Evolutionary conservation across 176 grass and related monocot species (phyloP).

Genomic region (Pontederia crassipes): DNA sequence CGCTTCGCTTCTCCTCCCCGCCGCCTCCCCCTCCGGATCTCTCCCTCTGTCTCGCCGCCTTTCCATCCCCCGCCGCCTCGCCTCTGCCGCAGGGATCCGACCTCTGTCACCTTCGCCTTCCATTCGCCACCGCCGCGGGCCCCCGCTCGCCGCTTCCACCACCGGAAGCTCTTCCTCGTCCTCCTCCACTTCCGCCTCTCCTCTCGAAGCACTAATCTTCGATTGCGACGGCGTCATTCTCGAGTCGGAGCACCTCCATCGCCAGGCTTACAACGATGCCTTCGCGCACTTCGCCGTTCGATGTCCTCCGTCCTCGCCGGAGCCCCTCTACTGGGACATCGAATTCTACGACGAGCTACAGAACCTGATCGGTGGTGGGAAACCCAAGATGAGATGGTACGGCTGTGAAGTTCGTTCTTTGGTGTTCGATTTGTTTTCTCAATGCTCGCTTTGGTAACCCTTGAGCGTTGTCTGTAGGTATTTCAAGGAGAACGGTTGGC

Average conservation of each 20-base stretch:
- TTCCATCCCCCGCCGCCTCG: not conserved
- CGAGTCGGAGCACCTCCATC: conserved; percentile 94
- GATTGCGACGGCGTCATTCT: conserved; percentile 95
- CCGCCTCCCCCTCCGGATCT: conserved; percentile 7
- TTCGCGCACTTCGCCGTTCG: conserved; percentile 69
- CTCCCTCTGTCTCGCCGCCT: conserved; percentile 3
- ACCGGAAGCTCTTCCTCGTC: not conserved
- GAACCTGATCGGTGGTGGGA: conserved; percentile 85
- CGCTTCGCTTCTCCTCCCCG: conserved; percentile 27
- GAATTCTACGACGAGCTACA: conserved; percentile 82
- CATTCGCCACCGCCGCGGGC: conserved; percentile 17
- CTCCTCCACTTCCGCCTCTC: conserved; percentile 16
- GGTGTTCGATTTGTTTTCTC: conserved; percentile 5
- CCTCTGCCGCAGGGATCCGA: not conserved
- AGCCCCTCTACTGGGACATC: conserved; percentile 48
- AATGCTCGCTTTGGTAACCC: conserved; percentile 8
- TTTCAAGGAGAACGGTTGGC: conserved; percentile 85
- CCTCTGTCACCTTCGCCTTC: conserved; percentile 9
- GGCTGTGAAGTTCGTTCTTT: not conserved
- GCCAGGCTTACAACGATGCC: conserved; percentile 87
- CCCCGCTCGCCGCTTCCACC: conserved; percentile 6
- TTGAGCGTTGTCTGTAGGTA: conserved; percentile 35
- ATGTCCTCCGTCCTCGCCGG: conserved; percentile 34
- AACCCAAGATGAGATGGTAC: conserved; percentile 98
- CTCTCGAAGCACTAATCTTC: conserved; percentile 77